These are phyloP conservation scores for Alternaria arbusti DNA, from an alignment of 2,329 filamentous ascomycete genomes.

Conservation along the genomic window DNA sequence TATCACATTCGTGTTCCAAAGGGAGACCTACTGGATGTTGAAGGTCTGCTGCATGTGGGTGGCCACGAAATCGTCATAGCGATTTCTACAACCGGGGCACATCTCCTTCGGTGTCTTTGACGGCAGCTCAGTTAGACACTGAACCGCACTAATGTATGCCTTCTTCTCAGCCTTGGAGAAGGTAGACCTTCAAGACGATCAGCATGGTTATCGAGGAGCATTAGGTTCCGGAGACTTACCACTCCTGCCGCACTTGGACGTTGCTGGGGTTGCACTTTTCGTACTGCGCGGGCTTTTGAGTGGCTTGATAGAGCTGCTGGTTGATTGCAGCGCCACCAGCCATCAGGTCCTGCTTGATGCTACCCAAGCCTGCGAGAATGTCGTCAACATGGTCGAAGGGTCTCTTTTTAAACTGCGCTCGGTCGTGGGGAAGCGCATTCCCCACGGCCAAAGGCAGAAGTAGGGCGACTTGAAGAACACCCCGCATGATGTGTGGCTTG, in stretches of 20 bases:
- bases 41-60: conserved; percentile 38
- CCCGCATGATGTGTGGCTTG: not conserved
- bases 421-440: not conserved
- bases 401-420: not conserved
- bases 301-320: conserved; percentile 31
- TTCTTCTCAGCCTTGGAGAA: conserved; percentile 33
- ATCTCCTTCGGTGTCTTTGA: conserved; percentile 25
- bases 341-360: conserved; percentile 17
- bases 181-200: not conserved
- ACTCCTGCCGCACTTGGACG: conserved; percentile 51
- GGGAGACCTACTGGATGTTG: conserved; percentile 16
- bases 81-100: conserved; percentile 32
- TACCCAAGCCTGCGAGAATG: not conserved
- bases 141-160: conserved; percentile 37
- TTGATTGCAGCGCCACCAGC: conserved; percentile 28
- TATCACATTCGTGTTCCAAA: not conserved
- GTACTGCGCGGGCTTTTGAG: conserved; percentile 21
- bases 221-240: conserved; percentile 34
- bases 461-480: not conserved
- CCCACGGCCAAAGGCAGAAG: not conserved
- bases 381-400: not conserved
- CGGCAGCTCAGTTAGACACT: conserved; percentile 32
- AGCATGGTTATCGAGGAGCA: not conserved
- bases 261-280: conserved; percentile 47
- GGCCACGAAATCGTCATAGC: conserved; percentile 39